A percentile compares a stretch with the other conserved stretches of the same genome.
phyloP scores from a whole-genome alignment of 805 yeast genomes.

The Metschnikowia matae region DNA sequence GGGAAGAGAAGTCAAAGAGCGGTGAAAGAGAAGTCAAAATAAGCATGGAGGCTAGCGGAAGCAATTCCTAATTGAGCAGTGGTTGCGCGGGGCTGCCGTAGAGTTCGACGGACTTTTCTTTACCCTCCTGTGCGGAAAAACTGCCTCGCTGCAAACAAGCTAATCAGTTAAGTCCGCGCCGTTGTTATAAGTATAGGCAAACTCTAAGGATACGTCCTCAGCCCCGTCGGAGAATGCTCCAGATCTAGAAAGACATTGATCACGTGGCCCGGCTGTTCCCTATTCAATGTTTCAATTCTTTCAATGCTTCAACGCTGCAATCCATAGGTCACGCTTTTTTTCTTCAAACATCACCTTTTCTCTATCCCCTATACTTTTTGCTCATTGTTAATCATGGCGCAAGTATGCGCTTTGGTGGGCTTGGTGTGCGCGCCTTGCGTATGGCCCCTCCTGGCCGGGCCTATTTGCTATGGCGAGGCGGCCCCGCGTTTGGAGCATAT shows the following conservation, averaged over 20 bases:
- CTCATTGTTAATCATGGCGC: conserved; percentile 1
- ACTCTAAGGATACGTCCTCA: neutral
- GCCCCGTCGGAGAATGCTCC: no score
- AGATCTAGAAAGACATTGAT: no score
- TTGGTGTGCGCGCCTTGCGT: conserved; percentile 3
- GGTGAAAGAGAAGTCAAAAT: no score
- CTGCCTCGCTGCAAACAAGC: neutral
- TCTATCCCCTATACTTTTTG: neutral
- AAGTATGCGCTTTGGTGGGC: conserved; percentile 1
- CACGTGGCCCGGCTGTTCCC: no score
- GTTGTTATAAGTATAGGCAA: neutral
- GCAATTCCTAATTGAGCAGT: neutral
- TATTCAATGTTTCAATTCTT: no score
- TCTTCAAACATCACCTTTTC: neutral
- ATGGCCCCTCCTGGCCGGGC: neutral
- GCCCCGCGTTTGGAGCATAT: neutral
- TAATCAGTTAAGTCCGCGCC: neutral
- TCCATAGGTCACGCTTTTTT: neutral
- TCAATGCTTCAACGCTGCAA: no score
- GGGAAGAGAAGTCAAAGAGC: no score
- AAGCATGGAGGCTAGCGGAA: neutral
- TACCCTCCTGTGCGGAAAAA: neutral
- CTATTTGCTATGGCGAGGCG: neutral
- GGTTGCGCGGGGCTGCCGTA: neutral
- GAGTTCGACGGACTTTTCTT: neutral